phyloP scores from a whole-genome alignment of 2,329 filamentous ascomycete species.

The Aspergillus quadricinctus region DNA sequence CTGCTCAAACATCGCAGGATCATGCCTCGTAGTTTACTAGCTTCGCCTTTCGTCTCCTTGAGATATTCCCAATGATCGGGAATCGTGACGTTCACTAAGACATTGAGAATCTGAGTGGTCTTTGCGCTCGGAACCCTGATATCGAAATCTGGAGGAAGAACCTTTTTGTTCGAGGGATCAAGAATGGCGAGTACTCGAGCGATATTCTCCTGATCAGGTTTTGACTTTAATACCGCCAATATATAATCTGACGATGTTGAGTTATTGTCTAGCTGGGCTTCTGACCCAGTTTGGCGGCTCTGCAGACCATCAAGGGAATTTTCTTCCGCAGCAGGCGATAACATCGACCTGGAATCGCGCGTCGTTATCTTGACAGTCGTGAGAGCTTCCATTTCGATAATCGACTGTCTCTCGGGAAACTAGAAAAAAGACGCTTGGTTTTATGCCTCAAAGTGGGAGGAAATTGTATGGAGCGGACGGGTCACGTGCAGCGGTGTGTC shows the following conservation, averaged over 20 bases:
- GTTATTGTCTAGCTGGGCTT: slow-evolving; percentile 12
- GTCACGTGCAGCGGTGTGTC: slow-evolving; percentile 25
- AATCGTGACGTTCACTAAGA: slow-evolving; percentile 68
- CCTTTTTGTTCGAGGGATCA: slow-evolving; percentile 28
- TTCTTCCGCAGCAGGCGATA: slow-evolving; percentile 15
- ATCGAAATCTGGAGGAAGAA: slow-evolving; percentile 42
- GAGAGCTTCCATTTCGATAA: slow-evolving; percentile 33
- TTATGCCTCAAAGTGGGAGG: slow-evolving; percentile 8
- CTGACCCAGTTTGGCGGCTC: slow-evolving; percentile 9
- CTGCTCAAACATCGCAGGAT: slow-evolving; percentile 66
- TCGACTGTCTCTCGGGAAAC: not conserved
- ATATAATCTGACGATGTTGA: slow-evolving; percentile 27
- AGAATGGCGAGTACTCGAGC: slow-evolving; percentile 28
- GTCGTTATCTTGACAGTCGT: slow-evolving; percentile 37
- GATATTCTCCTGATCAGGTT: slow-evolving; percentile 35
- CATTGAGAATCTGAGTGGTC: slow-evolving; percentile 69
- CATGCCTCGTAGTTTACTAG: slow-evolving; percentile 33
- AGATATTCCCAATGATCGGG: slow-evolving; percentile 77
- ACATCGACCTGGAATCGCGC: slow-evolving; percentile 13
- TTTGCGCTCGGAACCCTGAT: slow-evolving; percentile 61
- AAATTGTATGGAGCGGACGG: slow-evolving; percentile 20
- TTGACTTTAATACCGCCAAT: slow-evolving; percentile 37
- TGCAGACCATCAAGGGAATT: slow-evolving; percentile 3
- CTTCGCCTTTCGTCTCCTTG: slow-evolving; percentile 15
- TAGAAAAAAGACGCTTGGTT: not conserved